A percentile compares a stretch with the other conserved stretches of the same genome.
Conservation (phyloP, 106 monocot genomes). For the Agapanthus africanus region DNA sequence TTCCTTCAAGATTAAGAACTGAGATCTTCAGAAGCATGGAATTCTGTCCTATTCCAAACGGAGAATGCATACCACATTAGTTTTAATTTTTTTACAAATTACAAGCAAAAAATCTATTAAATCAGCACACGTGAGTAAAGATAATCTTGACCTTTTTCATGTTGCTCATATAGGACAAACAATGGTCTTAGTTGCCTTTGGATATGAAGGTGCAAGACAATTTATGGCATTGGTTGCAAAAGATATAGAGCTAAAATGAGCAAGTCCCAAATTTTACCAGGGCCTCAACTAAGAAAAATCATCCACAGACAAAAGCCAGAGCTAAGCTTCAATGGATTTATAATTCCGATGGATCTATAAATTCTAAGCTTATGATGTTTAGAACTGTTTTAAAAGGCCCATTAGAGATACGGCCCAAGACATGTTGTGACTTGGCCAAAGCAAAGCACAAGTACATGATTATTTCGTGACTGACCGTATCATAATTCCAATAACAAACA, state of each 20-base stretch:
- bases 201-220: not conserved
- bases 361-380: no score
- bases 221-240: no score
- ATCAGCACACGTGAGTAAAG: not conserved
- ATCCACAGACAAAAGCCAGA: no score
- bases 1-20: slow-evolving; percentile 12
- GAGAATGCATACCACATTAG: not conserved
- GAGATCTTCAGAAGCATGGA: slow-evolving; percentile 21
- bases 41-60: slow-evolving; percentile 47
- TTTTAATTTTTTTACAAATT: not conserved
- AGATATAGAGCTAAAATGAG: no score
- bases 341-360: no score
- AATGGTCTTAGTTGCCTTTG: not conserved
- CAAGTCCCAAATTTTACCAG: no score
- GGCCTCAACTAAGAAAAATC: no score
- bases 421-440: no score
- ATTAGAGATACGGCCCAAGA: no score
- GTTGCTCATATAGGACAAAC: not conserved
- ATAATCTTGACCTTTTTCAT: no score
- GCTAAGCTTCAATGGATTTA: no score
- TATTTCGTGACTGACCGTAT: not conserved
- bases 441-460: not conserved
- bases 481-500: not conserved
- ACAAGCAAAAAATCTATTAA: not conserved
- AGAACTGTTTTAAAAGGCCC: no score